A percentile compares a stretch with the other conserved stretches of the same genome.
Evolutionary conservation across 768 basidiomycete genomes (phyloP).

Genomic region (Lanmaoa rubissima): DNA sequence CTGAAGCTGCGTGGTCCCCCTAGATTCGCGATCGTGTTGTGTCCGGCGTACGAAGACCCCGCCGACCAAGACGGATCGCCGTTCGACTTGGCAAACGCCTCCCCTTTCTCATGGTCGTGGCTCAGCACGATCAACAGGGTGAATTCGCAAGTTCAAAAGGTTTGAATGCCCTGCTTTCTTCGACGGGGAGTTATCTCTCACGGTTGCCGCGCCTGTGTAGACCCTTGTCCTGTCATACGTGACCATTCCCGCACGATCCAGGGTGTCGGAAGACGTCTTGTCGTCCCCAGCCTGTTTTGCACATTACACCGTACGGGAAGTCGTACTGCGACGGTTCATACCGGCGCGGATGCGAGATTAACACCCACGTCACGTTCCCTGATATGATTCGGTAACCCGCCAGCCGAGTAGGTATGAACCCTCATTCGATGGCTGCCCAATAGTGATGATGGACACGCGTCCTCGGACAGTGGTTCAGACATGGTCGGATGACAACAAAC

Average conservation of each 20-base stretch:
- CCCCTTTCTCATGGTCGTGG: conserved; percentile 91
- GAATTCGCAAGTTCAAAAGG: conserved; percentile 96
- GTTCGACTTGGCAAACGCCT: conserved; percentile 59
- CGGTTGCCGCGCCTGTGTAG: conserved; percentile 39
- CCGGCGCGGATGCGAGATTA: conserved; percentile 92
- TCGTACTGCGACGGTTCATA: conserved; percentile 80
- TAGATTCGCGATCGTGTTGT: conserved; percentile 89
- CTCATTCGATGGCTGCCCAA: background rate
- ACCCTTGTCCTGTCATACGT: conserved; percentile 90
- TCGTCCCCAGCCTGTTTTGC: conserved; percentile 71
- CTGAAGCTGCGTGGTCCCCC: background rate
- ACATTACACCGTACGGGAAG: conserved; percentile 81
- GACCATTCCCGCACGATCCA: conserved; percentile 79
- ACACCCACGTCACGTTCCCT: background rate
- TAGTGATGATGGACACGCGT: background rate
- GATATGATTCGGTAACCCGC: background rate
- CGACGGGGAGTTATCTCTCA: background rate
- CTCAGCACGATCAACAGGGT: conserved; percentile 96
- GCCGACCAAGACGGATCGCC: conserved; percentile 65
- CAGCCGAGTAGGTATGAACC: background rate
- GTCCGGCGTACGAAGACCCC: conserved; percentile 87
- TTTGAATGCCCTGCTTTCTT: conserved; percentile 40
- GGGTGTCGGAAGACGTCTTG: conserved; percentile 50
- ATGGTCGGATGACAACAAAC: background rate
- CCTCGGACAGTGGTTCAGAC: no score